Conservation (phyloP, 139 green algal species). For the Coelastrella sp. region DNA sequence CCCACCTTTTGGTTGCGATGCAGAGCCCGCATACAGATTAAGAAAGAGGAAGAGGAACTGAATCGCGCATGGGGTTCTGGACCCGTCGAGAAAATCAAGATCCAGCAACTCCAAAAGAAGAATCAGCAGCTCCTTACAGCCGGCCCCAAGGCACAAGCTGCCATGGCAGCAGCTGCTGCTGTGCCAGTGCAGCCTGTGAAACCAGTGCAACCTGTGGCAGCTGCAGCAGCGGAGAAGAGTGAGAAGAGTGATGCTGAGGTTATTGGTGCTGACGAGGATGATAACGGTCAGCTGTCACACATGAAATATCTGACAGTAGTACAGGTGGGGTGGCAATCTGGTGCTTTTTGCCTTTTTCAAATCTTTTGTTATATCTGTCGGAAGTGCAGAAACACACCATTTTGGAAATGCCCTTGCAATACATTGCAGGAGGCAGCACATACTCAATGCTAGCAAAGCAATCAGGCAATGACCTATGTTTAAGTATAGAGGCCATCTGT, state of each 20-base stretch:
- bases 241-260: background rate
- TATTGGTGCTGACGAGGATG: background rate
- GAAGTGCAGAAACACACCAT: too few relatives aligned
- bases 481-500: too few relatives aligned
- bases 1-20: background rate
- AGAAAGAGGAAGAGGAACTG: conserved; percentile 87
- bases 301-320: conserved; percentile 9
- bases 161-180: conserved; percentile 9
- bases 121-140: conserved; percentile 12
- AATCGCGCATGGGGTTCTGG: conserved; percentile 76
- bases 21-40: conserved; percentile 62
- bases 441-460: too few relatives aligned
- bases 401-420: too few relatives aligned
- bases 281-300: background rate
- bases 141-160: background rate
- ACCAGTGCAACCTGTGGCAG: background rate
- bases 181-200: background rate
- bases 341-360: background rate
- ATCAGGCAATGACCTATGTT: too few relatives aligned
- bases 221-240: background rate
- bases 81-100: conserved; percentile 11
- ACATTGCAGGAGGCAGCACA: too few relatives aligned
- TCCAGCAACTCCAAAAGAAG: conserved; percentile 6
- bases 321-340: background rate
- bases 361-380: too few relatives aligned